These are phyloP conservation scores for Nemania serpens DNA, from an alignment of 2,329 filamentous ascomycete genomes.

Conservation along the genomic window DNA sequence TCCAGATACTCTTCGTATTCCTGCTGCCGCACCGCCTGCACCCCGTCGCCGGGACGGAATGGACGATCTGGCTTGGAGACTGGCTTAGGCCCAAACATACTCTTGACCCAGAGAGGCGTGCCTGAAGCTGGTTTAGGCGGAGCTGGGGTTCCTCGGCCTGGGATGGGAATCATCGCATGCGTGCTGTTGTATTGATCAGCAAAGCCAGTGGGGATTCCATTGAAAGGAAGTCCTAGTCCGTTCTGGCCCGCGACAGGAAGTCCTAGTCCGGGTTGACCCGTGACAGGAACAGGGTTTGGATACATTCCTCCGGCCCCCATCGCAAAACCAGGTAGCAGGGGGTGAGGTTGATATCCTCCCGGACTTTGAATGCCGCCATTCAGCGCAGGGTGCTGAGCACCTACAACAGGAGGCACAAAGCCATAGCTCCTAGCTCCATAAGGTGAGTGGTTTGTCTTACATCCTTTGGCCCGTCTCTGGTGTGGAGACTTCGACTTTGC, in stretches of 20 bases:
- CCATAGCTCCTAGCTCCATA: neutral
- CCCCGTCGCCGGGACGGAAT: slow-evolving; percentile 30
- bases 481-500: slow-evolving; percentile 1
- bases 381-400: slow-evolving; percentile 4
- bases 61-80: slow-evolving; percentile 39
- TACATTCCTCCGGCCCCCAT: slow-evolving; percentile 3
- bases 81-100: slow-evolving; percentile 40
- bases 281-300: neutral
- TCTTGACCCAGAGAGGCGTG: slow-evolving; percentile 30
- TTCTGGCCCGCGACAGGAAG: neutral
- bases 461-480: slow-evolving; percentile 7
- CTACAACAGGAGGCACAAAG: neutral
- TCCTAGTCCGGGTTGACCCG: too few species aligned
- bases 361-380: slow-evolving; percentile 3
- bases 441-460: neutral
- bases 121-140: slow-evolving; percentile 2
- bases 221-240: neutral
- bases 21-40: slow-evolving; percentile 32
- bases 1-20: slow-evolving; percentile 42
- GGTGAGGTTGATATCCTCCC: slow-evolving; percentile 7
- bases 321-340: neutral
- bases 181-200: neutral
- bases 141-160: neutral
- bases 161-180: neutral
- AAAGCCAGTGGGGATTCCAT: slow-evolving; percentile 1